Evolutionary conservation across 495 filamentous ascomycete genomes (phyloP), one percentile per base, ranked within the genome.

Genomic region (Penicillium cataractarum): DNA sequence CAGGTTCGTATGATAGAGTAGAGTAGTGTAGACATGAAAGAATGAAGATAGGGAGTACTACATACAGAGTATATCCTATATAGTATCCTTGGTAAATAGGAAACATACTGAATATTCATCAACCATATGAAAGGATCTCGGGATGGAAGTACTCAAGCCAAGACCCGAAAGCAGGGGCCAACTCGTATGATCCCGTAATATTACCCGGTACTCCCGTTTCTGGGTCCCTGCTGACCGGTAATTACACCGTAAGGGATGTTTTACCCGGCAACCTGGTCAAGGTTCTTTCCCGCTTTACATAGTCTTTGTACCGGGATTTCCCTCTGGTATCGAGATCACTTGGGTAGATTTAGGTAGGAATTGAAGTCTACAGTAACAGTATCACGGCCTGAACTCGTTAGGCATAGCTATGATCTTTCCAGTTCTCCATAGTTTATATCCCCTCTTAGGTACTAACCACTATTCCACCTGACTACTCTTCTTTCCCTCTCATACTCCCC

Each of bases 121-220:
- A n/a, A n/a, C n/a, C n/a, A n/a, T n/a, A n/a, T n/a, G n/a, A n/a
- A n/a, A n/a, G n/a, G n/a, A n/a, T n/a, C 42, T 46, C 42, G 42
- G 22, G 42, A 46, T 46, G 19, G n/a, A 1, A 5, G 40, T 21
- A 46, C 42, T 46, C 26, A 50, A n/a, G 46, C 46, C 46, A 50
- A 50, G 46, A 46, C 42, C 46, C 46, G 24, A 17, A 50, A n/a
- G 22, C 22, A 29, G 5, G 24, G 46, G 24, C 46, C 46, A 26
- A 53, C 42, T 50, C 29, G 52, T 62, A 62, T 22, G 40, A 50
- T 21, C 42, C 2, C 60, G 27, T 56, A 53, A 52, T 8, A 56
- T 46, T 51, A 61, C 50, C 40, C 58, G 50, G 48, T 29, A 39
- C 48, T 37, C 35, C 59, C 13, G 40, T 39, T 61, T 57, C 15